Percentiles rank a stretch among this genome's conserved stretches.
Evolutionary conservation across 2,329 filamentous ascomycete genomes (phyloP).

Genomic region (Aspergillus floridensis): DNA sequence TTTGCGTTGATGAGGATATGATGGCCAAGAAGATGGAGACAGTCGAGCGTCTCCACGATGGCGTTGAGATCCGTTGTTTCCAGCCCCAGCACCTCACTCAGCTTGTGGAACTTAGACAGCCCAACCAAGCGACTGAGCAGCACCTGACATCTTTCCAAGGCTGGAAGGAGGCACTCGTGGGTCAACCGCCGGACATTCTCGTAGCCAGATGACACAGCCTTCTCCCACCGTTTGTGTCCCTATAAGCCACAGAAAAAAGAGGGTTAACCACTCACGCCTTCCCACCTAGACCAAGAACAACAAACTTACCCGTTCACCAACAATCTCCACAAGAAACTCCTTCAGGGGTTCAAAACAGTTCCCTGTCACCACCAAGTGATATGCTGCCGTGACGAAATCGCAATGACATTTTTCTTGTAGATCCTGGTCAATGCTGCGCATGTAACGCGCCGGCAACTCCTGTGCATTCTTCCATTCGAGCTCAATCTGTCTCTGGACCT

Average conservation of each 20-base stretch:
- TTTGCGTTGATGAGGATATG: constrained; percentile 68
- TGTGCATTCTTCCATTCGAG: constrained; percentile 80
- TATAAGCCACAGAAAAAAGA: constrained; percentile 36
- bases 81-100: constrained; percentile 65
- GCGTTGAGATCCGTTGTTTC: constrained; percentile 60
- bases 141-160: constrained; percentile 76
- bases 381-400: constrained; percentile 70
- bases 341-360: constrained; percentile 71
- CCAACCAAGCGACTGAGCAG: constrained; percentile 80
- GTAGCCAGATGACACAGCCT: constrained; percentile 74
- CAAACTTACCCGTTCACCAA: constrained; percentile 68
- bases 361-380: constrained; percentile 80
- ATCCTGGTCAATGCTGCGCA: constrained; percentile 73
- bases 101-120: constrained; percentile 74
- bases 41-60: constrained; percentile 67
- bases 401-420: constrained; percentile 64
- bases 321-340: constrained; percentile 84
- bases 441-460: constrained; percentile 74
- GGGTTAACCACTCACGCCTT: neutral
- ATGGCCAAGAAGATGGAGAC: constrained; percentile 71
- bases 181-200: constrained; percentile 72
- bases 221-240: constrained; percentile 95
- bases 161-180: constrained; percentile 85
- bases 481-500: constrained; percentile 74
- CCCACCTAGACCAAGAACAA: neutral